phyloP scores from a whole-genome alignment of 495 filamentous ascomycete genomes.

The Lasiosphaeria miniovina region DNA sequence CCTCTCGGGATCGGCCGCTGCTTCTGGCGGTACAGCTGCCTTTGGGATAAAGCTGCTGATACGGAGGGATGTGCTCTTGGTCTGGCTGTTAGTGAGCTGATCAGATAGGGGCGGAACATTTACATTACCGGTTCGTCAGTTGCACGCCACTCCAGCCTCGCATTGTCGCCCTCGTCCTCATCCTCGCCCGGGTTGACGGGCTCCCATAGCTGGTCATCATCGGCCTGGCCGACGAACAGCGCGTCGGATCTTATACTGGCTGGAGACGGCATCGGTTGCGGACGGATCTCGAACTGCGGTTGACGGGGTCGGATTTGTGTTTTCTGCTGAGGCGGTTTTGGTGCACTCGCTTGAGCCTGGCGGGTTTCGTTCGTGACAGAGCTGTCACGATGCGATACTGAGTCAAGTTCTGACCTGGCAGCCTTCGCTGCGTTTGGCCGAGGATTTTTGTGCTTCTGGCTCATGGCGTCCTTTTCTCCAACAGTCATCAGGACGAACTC shows the following conservation, averaged over 20 bases:
- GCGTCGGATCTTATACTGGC: conserved; percentile 67
- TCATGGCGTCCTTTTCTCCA: conserved; percentile 60
- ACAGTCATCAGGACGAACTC: conserved; percentile 95
- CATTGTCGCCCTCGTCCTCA: conserved; percentile 62
- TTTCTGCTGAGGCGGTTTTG: conserved; percentile 16
- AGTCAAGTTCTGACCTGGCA: conserved; percentile 33
- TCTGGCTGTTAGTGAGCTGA: conserved; percentile 23
- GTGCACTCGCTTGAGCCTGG: not conserved
- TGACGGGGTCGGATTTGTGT: conserved; percentile 21
- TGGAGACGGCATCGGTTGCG: conserved; percentile 45
- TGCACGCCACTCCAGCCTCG: conserved; percentile 74
- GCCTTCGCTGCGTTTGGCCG: conserved; percentile 28
- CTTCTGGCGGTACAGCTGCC: conserved; percentile 28
- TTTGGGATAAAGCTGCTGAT: conserved; percentile 33
- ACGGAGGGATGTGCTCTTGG: conserved; percentile 37
- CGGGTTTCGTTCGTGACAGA: conserved; percentile 26
- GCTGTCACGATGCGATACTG: conserved; percentile 34
- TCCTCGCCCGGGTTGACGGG: conserved; percentile 69
- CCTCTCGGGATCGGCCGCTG: conserved; percentile 15
- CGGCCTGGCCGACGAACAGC: conserved; percentile 66
- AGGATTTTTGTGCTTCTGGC: conserved; percentile 40
- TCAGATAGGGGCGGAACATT: not conserved
- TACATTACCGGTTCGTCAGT: conserved; percentile 51
- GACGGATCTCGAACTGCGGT: conserved; percentile 35
- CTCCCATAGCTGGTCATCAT: conserved; percentile 81